Base-by-base conservation (phyloP, 768 basidiomycete genomes). In the Lactifluus subvellereus region DNA sequence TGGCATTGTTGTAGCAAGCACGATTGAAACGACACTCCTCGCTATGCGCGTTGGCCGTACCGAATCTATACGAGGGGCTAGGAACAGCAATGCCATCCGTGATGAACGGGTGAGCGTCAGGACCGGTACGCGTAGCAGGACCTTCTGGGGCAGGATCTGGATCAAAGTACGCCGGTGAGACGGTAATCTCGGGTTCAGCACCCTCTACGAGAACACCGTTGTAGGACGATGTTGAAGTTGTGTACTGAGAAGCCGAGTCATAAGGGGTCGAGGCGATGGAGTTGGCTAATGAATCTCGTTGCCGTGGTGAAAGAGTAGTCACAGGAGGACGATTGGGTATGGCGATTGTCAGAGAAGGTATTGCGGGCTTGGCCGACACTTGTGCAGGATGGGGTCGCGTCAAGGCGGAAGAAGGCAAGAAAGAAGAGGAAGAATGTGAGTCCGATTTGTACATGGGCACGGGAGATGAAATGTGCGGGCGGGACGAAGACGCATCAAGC, bases 101-200 rank as follows among this genome's bases (percentile, higher is more conserved):
- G 69, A 69, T 42, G 71, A 59, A 14, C 60, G 70, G 13, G 67
- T 53, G n/a, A 65, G 75, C 51, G 68, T 74, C 63, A 6, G 76
- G 67, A 61, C 72, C 74, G 2, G 77, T 74, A 18, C 77, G 75
- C 1, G 77, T 80, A 14, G 78, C 77, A 16, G 78, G 78, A 1
- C 79, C 78, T 55, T 79, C 77, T 1, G 78, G 78, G 0, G 76
- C 74, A 7, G 79, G 78, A 14, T 77, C 69, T 38, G 77, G 75
- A 59, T 79, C 79, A 62, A 76, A 79, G 64, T 74, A 75, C 9
- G 78, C 79, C 16, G 78, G 77, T 13, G 79, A 80, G 40, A 80
- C 72, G 47, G 58, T 69, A 30, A 68, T 62, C 42, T 66, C 59
- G 32, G 66, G 54, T 18, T 67, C 61, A 6, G 22, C 47, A 38